Base-by-base conservation (phyloP, 495 filamentous ascomycete species). In the Oidiodendron maius region DNA sequence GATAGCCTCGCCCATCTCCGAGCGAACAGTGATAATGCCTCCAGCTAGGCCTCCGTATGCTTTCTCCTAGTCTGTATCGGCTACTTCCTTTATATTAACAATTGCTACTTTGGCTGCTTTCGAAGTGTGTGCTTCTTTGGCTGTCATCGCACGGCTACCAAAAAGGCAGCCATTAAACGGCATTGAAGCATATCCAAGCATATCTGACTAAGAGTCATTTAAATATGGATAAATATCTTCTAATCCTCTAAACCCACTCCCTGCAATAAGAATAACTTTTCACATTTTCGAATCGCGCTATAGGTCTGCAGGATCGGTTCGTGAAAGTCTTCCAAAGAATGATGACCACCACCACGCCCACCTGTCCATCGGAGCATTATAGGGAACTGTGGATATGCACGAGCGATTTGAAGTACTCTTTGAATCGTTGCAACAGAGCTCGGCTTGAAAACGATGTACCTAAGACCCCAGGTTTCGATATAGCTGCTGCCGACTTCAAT, bases 1-100 rank as follows among this genome's bases (percentile, higher is more conserved):
- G 52, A 97, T 97, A 3, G 91, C 91, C 70, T 96, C 90, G 25
- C 91, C 91, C 91, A 97, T 96, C 64, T 97, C 91, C 2, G 91
- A 96, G 38, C 84, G 74, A 28, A 97, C 90, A 11, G 91, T 96
- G 56, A 97, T 86, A 17, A 97, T 82, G 57, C 91, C 91, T 60
- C 91, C 91, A 24, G 86, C 67, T 3, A 85, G 81, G 64, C 90
- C 89, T 72, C 20, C 35, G 40, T 96, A 96, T 5, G 90, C 95
- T 70, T 91, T 86, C 68, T 95, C 88, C 91, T 91, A 97, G 51
- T 94, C 77, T 52, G 68, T 64, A 60, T 97, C 90, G 25, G 88
- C 84, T 12, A 94, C 71, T 48, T 91, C 91, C 46, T 80, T 75
- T 13, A 90, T 89, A 55, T 94, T 86, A 17, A 84, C 80, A 56